These are phyloP conservation scores for Pleurotus salmoneostramineus DNA, from an alignment of 768 basidiomycete genomes.

Conservation along the genomic window DNA sequence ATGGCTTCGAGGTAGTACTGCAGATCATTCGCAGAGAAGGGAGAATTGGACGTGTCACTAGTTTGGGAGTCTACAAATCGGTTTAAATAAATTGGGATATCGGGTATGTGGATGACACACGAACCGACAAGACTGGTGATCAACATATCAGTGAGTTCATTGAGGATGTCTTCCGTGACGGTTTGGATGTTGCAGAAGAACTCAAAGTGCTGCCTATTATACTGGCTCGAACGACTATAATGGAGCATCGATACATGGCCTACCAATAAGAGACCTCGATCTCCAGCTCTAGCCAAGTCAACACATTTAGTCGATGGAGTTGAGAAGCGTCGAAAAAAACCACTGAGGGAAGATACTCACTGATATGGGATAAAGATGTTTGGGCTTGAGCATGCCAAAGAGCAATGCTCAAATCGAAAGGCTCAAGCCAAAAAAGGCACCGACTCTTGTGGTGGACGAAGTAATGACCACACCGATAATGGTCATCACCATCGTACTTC, in stretches of 20 bases:
- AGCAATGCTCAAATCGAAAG: slow-evolving; percentile 19
- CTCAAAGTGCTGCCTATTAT: slow-evolving; percentile 8
- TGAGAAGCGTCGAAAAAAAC: background rate
- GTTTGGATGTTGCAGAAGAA: slow-evolving; percentile 24
- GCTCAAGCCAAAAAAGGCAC: slow-evolving; percentile 40
- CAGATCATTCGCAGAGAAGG: slow-evolving; percentile 10
- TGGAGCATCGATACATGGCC: background rate
- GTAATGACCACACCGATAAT: slow-evolving; percentile 36
- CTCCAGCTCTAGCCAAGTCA: slow-evolving; percentile 20
- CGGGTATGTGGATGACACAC: background rate
- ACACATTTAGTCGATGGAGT: too few species aligned
- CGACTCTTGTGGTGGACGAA: slow-evolving; percentile 31
- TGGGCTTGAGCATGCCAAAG: slow-evolving; percentile 21
- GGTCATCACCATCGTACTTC: slow-evolving; percentile 13
- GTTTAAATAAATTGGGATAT: background rate
- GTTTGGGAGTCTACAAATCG: slow-evolving; percentile 7
- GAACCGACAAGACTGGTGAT: slow-evolving; percentile 9
- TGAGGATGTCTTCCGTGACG: slow-evolving; percentile 13
- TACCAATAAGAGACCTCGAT: slow-evolving; percentile 34
- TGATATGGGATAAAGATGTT: slow-evolving; percentile 19
- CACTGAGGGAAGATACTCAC: slow-evolving; percentile 16
- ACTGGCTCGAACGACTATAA: background rate
- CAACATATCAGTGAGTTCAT: slow-evolving; percentile 21
- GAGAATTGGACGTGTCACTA: background rate
- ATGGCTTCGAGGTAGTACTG: background rate